phyloP scores from a whole-genome alignment of 1,284 basidiomycete genomes.

The Tylopilus sp. region DNA sequence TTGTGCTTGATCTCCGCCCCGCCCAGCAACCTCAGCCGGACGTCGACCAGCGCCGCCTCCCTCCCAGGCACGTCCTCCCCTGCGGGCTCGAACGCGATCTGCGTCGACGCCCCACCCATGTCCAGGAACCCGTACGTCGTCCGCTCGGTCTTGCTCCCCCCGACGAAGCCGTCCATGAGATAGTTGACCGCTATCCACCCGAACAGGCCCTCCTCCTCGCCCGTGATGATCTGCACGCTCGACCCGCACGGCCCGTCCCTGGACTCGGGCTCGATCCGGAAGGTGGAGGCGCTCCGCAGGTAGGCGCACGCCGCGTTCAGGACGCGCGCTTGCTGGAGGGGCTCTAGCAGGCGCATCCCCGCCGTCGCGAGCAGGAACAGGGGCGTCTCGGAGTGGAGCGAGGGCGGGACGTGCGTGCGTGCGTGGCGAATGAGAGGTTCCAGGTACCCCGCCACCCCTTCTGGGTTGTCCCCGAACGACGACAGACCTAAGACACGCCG shows the following conservation, averaged over 20 bases:
- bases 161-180: conserved; percentile 93
- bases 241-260: conserved; percentile 75
- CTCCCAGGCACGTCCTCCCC: conserved; percentile 39
- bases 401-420: conserved; percentile 77
- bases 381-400: conserved; percentile 77
- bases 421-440: conserved; percentile 83
- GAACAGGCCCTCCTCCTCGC: conserved; percentile 96
- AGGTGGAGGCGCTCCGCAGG: conserved; percentile 69
- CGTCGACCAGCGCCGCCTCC: conserved; percentile 67
- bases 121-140: conserved; percentile 97
- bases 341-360: conserved; percentile 87
- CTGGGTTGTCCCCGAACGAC: conserved; percentile 67
- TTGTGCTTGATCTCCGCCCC: conserved; percentile 86
- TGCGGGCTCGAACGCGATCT: conserved; percentile 91
- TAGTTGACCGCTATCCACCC: conserved; percentile 99
- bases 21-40: conserved; percentile 76
- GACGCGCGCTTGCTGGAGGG: conserved; percentile 66
- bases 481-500: conserved; percentile 67
- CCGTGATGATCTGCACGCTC: conserved; percentile 91
- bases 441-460: conserved; percentile 72
- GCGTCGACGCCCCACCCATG: conserved; percentile 98
- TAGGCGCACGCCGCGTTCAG: conserved; percentile 75
- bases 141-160: conserved; percentile 46
- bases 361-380: conserved; percentile 95
- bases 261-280: conserved; percentile 64